Percentiles rank a stretch among this genome's conserved stretches.
phyloP scores from a whole-genome alignment of 2,329 filamentous ascomycete species.

The Colletotrichum ledebouriae region DNA sequence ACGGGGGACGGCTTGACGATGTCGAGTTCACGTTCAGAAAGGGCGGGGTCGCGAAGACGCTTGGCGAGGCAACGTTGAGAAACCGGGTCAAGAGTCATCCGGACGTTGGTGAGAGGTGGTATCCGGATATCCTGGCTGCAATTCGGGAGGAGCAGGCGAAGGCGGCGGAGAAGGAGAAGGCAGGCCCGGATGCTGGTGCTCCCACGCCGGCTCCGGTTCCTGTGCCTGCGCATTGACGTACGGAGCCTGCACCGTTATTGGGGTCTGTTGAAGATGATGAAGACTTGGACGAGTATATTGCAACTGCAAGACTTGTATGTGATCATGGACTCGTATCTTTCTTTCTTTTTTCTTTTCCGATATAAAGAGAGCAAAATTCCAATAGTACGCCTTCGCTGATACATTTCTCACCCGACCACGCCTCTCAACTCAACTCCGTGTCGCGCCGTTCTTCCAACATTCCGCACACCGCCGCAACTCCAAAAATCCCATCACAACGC shows the following conservation, averaged over 20 bases:
- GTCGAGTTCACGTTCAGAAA: constrained; percentile 89
- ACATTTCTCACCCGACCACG: constrained; percentile 22
- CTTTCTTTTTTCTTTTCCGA: constrained; percentile 16
- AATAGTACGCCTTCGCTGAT: constrained; percentile 42
- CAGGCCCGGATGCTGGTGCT: not conserved
- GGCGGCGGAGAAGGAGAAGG: constrained; percentile 39
- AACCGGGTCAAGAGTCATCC: constrained; percentile 90
- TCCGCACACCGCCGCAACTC: constrained; percentile 16
- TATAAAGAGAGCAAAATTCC: constrained; percentile 38
- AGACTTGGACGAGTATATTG: not conserved
- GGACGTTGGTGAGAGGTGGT: constrained; percentile 87
- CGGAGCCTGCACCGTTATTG: not conserved
- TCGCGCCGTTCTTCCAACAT: not conserved
- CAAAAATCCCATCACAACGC: not conserved
- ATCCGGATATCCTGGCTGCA: constrained; percentile 71
- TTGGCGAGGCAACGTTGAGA: constrained; percentile 87
- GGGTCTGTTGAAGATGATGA: not conserved
- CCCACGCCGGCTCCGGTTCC: not conserved
- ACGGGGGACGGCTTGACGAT: constrained; percentile 75
- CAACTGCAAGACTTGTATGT: constrained; percentile 3
- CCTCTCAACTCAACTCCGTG: constrained; percentile 2
- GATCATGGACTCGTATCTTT: constrained; percentile 29
- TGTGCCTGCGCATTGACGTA: not conserved
- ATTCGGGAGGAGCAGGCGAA: constrained; percentile 71
- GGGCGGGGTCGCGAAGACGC: constrained; percentile 73